phyloP scores from a whole-genome alignment of 345 rosid species.

The Gossypioides kirkii region DNA sequence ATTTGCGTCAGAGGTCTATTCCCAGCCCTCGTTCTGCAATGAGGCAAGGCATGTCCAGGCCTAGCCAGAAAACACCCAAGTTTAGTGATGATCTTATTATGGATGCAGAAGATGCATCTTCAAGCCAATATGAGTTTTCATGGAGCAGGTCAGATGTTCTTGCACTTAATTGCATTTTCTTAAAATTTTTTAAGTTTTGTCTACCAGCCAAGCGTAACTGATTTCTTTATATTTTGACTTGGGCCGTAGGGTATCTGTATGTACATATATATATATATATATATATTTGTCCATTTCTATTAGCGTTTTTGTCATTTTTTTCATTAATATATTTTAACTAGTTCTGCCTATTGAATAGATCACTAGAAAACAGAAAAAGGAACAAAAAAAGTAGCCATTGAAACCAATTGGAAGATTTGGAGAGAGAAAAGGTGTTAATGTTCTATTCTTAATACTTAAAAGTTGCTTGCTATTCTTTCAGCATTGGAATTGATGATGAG shows the following conservation, averaged over 20 bases:
- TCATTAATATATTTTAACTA: background rate
- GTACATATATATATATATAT: background rate
- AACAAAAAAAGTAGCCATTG: background rate
- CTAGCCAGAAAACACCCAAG: conserved; percentile 30
- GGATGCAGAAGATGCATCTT: conserved; percentile 41
- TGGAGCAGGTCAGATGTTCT: conserved; percentile 47
- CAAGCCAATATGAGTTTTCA: conserved; percentile 34
- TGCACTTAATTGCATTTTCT: conserved; percentile 8
- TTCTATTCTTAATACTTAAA: conserved; percentile 9
- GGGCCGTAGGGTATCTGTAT: too few relatives aligned
- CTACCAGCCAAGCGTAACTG: too few relatives aligned
- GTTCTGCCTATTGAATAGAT: background rate
- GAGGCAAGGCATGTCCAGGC: conserved; percentile 42
- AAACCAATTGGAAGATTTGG: background rate
- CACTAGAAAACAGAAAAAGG: background rate
- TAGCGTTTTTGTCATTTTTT: background rate
- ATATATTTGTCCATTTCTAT: too few relatives aligned
- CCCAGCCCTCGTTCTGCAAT: conserved; percentile 36
- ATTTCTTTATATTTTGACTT: too few relatives aligned
- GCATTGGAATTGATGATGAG: conserved; percentile 67
- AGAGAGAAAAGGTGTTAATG: background rate
- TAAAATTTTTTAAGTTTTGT: background rate
- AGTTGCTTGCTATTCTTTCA: conserved; percentile 14
- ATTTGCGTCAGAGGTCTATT: conserved; percentile 38
- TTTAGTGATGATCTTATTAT: conserved; percentile 32